These are phyloP conservation scores for Anthoceros angustus DNA, from an alignment of 225 moss, liverwort and hornwort genomes.

Conservation along the genomic window DNA sequence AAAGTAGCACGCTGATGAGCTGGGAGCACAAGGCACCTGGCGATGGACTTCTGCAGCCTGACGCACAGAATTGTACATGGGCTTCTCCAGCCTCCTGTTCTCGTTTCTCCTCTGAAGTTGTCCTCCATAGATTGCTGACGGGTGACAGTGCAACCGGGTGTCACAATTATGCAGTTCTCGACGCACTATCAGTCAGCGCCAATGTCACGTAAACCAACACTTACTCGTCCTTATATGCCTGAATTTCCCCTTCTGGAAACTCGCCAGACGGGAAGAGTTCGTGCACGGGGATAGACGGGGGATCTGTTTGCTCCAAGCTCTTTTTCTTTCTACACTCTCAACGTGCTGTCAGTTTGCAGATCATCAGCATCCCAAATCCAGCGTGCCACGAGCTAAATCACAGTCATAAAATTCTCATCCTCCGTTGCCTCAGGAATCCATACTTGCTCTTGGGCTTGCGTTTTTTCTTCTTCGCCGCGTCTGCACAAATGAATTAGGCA, in stretches of 20 bases:
- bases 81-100: constrained; percentile 2
- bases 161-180: background rate
- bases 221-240: constrained; percentile 71
- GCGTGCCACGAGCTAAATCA: background rate
- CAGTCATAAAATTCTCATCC: background rate
- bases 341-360: background rate
- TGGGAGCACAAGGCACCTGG: background rate
- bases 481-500: constrained; percentile 16
- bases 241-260: constrained; percentile 78
- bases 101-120: background rate
- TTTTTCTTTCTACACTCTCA: constrained; percentile 50
- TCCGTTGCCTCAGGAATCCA: constrained; percentile 8
- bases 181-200: background rate
- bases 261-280: constrained; percentile 78
- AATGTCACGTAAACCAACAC: constrained; percentile 7
- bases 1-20: background rate
- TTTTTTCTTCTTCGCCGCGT: constrained; percentile 65
- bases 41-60: constrained; percentile 1
- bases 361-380: background rate
- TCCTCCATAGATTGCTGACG: constrained; percentile 4
- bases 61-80: constrained; percentile 2
- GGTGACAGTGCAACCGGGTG: background rate
- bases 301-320: constrained; percentile 55
- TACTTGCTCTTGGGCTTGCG: constrained; percentile 83
- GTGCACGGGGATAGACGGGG: constrained; percentile 58